Evolutionary conservation across 441 rosid genomes (phyloP), one percentile per base, ranked within the genome.

Genomic region (Flueggea neowawraea): DNA sequence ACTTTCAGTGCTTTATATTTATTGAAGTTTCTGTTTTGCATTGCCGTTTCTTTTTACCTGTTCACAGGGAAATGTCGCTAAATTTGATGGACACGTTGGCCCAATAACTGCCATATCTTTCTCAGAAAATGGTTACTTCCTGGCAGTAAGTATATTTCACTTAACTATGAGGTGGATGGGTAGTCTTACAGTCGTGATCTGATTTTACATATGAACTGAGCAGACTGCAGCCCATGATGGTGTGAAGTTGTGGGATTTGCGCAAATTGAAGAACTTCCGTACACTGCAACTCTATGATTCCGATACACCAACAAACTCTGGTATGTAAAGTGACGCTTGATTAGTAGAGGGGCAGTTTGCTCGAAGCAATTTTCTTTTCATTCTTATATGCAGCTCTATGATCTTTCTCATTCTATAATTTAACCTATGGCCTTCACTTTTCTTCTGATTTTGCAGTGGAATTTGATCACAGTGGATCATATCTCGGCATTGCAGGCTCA

Each of bases 171-270:
- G 65, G 67, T 12, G 44, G 60, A 31, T 11, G n/a, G 9, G 50
- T 14, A 16, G 54, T 51, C 49, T 55, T 59, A 15, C 22, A 10
- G 17, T 55, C 28, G 16, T 45, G 43, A 47, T 62, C 65, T 80
- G 69, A 77, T 47, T 47, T 64, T 45, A 31, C 67, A 47, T 61
- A 67, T 70, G 39, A 70, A 63, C 45, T 71, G 59, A 56, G 41
- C 78, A 95, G 99, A 90, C 96, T 66, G 91, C 99, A 52, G 99
- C 98, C n/a, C 73, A 60, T 65, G 99, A 95, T 73, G 93, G 99
- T 73, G 98, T 95, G 70, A 90, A 89, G 82, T 70, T 92, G 76
- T 95, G 99, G 99, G 99, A 95, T 77, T 69, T 95, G 69, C 95
- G 99, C 11, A 95, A 90, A 76, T 78, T 95, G 80, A 95, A 80